A percentile compares a stretch with the other conserved stretches of the same genome.
Evolutionary conservation across 805 yeast genomes (phyloP).

Genomic region (Ogataea minuta): DNA sequence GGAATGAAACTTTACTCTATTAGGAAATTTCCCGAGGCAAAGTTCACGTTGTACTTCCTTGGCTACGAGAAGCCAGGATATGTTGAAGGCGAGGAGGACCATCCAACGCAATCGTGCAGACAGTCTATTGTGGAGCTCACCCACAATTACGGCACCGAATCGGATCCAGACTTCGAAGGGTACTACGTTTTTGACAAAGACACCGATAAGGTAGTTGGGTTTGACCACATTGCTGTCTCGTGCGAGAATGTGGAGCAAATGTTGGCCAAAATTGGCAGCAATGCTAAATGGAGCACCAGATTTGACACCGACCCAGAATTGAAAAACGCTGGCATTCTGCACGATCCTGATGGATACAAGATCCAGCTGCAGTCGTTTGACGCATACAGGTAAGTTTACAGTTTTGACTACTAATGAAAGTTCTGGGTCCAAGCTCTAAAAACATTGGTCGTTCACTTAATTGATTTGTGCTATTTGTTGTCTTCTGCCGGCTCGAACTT

Average conservation of each 20-base stretch:
- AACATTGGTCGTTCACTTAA: not conserved
- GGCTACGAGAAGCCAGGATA: slow-evolving; percentile 58
- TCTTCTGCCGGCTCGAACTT: slow-evolving; percentile 44
- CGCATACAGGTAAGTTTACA: slow-evolving; percentile 20
- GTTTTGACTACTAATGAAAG: slow-evolving; percentile 11
- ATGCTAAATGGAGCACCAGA: slow-evolving; percentile 55
- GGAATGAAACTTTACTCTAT: slow-evolving; percentile 75
- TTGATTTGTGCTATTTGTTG: not conserved
- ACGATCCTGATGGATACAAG: slow-evolving; percentile 90
- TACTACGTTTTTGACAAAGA: slow-evolving; percentile 77
- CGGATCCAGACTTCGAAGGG: slow-evolving; percentile 61
- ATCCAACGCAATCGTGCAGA: slow-evolving; percentile 37
- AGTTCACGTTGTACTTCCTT: slow-evolving; percentile 83
- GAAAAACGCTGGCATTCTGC: slow-evolving; percentile 65
- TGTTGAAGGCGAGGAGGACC: slow-evolving; percentile 41
- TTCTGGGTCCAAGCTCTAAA: slow-evolving; percentile 12
- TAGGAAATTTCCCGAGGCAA: slow-evolving; percentile 59
- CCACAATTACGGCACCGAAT: slow-evolving; percentile 94
- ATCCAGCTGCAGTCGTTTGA: slow-evolving; percentile 55
- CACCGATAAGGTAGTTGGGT: slow-evolving; percentile 64
- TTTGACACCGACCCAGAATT: slow-evolving; percentile 51
- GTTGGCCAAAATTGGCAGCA: slow-evolving; percentile 49
- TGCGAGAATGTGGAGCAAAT: slow-evolving; percentile 59
- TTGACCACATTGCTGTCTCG: slow-evolving; percentile 79
- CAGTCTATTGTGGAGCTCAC: slow-evolving; percentile 86